phyloP scores from a whole-genome alignment of 306 rosid genomes.

The Inga oerstediana region DNA sequence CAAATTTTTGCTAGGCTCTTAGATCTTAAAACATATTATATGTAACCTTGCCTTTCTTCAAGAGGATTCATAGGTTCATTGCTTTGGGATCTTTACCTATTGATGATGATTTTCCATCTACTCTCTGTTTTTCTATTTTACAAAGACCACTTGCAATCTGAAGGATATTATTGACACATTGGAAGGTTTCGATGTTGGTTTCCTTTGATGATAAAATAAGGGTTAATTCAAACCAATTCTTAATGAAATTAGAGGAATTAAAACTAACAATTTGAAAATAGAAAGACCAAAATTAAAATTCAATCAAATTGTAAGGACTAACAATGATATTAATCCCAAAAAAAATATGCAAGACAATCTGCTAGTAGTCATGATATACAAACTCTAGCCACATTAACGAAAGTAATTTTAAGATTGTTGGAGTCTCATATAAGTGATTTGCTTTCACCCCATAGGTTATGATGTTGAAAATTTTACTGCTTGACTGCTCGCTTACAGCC shows the following conservation, averaged over 20 bases:
- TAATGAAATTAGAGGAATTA: too few relatives aligned
- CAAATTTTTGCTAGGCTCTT: conserved; percentile 30
- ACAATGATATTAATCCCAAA: too few relatives aligned
- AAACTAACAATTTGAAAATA: too few relatives aligned
- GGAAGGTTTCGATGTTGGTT: not conserved
- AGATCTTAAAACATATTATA: conserved; percentile 28
- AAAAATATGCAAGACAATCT: too few relatives aligned
- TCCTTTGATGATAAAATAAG: too few relatives aligned
- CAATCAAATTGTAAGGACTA: too few relatives aligned
- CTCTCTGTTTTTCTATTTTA: not conserved
- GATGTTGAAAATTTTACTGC: not conserved
- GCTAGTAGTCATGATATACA: not conserved
- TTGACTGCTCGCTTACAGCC: not conserved
- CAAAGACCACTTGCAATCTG: not conserved
- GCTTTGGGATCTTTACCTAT: not conserved
- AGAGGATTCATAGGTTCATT: conserved; percentile 12
- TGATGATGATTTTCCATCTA: not conserved
- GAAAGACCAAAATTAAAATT: too few relatives aligned
- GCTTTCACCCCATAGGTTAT: not conserved
- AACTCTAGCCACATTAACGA: not conserved
- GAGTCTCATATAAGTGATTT: not conserved
- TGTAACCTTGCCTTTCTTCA: conserved; percentile 17
- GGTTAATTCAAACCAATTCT: too few relatives aligned
- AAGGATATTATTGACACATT: not conserved
- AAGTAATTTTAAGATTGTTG: not conserved